Base-by-base conservation (phyloP, 1,284 basidiomycete species). In the Puccinia triticina region DNA sequence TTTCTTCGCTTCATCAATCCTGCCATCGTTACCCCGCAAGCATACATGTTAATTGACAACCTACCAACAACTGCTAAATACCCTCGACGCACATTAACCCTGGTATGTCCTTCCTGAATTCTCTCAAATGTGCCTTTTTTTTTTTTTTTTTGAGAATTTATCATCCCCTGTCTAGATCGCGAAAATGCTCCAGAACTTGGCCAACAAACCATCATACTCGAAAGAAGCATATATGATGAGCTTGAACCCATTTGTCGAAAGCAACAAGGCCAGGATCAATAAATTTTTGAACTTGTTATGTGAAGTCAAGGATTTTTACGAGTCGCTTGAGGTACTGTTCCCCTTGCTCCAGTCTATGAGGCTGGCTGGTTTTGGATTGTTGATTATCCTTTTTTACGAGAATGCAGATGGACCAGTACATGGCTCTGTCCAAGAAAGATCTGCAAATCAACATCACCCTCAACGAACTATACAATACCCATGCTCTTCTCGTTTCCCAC, bases 1-100 rank as follows among this genome's bases (percentile, higher is more conserved):
- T 99, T 99, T 90, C 91, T 99, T 83, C 94, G 97, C 18, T 99
- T 99, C 88, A 98, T 99, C 89, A 99, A 99, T 86, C 97, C 97
- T 2, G 97, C 97, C n/a, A 95, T 99, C 84, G 97, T 99, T 82
- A 98, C 97, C 1, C 97, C 97, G 0, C 97, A 99, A 87, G 96
- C 97, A 32, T 99, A 99, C 88, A 98, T 99, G 96, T 91, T 99
- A 72, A 96, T 99, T 57, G 96, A 98, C 86, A 94, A 93, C 69
- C 93, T 96, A 29, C 97, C 97, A 0, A 83, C 85, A 8, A 85
- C 84, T 48, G 95, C 97, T 12, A 98, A 98, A 88, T 95, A 98
- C 87, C 96, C 96, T 34, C 90, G 97, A 74, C 91, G 97, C 85
- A 99, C 97, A 21, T 89, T 99, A 85, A 99, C 97, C 32, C 89